phyloP scores from a whole-genome alignment of 352 stramenopile species.

The Lagenidium giganteum region DNA sequence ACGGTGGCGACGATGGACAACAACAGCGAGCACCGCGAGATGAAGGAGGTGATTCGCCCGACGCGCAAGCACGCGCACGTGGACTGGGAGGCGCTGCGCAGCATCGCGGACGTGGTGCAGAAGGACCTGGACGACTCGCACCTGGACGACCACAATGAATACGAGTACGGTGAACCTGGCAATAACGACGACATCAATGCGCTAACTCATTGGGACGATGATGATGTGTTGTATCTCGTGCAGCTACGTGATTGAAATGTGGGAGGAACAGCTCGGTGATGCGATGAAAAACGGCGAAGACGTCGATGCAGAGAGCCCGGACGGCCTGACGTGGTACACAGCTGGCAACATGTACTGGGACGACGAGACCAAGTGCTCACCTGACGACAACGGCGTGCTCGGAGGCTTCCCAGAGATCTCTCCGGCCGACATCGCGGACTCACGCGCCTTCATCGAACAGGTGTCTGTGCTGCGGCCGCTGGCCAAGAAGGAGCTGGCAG shows the following conservation, averaged over 20 bases:
- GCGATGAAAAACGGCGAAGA: too few species aligned
- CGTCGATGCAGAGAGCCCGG: too few species aligned
- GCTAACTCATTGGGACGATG: neutral
- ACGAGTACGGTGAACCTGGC: conserved; percentile 28
- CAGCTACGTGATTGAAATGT: conserved; percentile 76
- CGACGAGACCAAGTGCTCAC: conserved; percentile 88
- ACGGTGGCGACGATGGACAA: neutral
- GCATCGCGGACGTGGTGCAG: conserved; percentile 50
- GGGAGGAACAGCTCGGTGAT: conserved; percentile 60
- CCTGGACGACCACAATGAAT: conserved; percentile 50
- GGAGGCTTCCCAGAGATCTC: conserved; percentile 88
- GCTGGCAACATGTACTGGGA: conserved; percentile 78
- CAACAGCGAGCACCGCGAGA: neutral
- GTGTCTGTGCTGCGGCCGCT: conserved; percentile 37
- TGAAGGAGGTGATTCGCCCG: conserved; percentile 14
- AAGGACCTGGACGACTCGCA: conserved; percentile 47
- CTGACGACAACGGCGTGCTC: conserved; percentile 92
- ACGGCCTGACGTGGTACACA: conserved; percentile 74
- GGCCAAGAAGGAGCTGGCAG: conserved; percentile 35
- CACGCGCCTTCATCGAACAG: conserved; percentile 43
- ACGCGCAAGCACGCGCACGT: conserved; percentile 24
- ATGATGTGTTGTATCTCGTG: neutral
- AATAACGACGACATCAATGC: neutral
- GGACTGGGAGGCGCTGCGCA: conserved; percentile 51
- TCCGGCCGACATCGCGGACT: conserved; percentile 74